Percentiles rank a stretch among this genome's conserved stretches.
Evolutionary conservation across 2,329 filamentous ascomycete species (phyloP).

Genomic region (Colletotrichum eremochloae): DNA sequence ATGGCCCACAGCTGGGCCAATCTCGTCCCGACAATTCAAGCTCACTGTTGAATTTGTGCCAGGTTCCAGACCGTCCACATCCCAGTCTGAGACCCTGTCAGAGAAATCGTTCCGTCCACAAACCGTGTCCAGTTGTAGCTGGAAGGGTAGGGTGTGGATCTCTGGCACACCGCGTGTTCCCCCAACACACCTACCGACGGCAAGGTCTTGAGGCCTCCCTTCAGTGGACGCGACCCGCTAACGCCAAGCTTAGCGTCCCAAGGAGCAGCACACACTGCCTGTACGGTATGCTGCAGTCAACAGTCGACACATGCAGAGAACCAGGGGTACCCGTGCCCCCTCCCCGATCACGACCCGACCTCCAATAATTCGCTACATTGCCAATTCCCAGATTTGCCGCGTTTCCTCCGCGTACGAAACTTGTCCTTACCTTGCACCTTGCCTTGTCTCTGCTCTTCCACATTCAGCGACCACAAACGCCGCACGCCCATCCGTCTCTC

Average conservation of each 20-base stretch:
- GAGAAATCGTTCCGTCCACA: background rate
- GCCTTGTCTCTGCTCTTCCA: constrained; percentile 14
- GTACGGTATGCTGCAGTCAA: background rate
- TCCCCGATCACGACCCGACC: constrained; percentile 4
- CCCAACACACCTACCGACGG: constrained; percentile 6
- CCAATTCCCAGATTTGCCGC: constrained; percentile 30
- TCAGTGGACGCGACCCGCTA: constrained; percentile 32
- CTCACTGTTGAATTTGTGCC: constrained; percentile 18
- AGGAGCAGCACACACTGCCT: background rate
- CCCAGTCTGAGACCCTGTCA: constrained; percentile 12
- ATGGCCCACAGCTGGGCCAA: constrained; percentile 16
- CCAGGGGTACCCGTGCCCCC: constrained; percentile 9
- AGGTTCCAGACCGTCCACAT: constrained; percentile 39
- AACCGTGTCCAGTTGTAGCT: constrained; percentile 12
- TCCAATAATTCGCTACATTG: constrained; percentile 23
- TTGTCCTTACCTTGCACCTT: constrained; percentile 35
- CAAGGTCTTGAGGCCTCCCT: constrained; percentile 1
- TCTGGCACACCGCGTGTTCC: background rate
- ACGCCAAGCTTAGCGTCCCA: background rate
- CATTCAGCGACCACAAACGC: constrained; percentile 20
- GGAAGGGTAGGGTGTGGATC: background rate
- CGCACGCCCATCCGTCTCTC: constrained; percentile 9
- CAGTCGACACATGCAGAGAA: constrained; percentile 19
- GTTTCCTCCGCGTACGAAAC: constrained; percentile 25
- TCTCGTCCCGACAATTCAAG: constrained; percentile 10